Conservation (phyloP, 2,329 filamentous ascomycete species). For the Ophiostoma australiae region DNA sequence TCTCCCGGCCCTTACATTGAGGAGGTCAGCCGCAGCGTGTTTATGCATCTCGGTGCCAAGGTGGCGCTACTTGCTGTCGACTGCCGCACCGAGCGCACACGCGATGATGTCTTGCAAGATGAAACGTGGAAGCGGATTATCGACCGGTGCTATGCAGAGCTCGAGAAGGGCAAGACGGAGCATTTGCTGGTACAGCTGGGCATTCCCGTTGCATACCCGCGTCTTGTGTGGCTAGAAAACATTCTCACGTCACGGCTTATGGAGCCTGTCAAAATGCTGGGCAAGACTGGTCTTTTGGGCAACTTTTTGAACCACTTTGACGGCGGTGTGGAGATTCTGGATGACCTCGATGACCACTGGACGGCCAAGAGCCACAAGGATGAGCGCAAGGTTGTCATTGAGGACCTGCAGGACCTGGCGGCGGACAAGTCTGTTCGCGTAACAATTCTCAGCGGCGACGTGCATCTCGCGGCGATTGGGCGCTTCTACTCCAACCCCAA, state of each 20-base stretch:
- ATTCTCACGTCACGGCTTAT: slow-evolving; percentile 77
- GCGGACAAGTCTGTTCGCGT: slow-evolving; percentile 87
- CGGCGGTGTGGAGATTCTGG: slow-evolving; percentile 83
- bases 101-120: slow-evolving; percentile 72
- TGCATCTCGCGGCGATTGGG: slow-evolving; percentile 85
- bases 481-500: slow-evolving; percentile 94
- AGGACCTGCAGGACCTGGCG: slow-evolving; percentile 88
- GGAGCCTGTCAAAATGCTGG: slow-evolving; percentile 83
- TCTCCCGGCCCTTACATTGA: slow-evolving; percentile 84
- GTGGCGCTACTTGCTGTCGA: slow-evolving; percentile 83
- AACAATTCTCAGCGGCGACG: slow-evolving; percentile 88
- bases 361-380: slow-evolving; percentile 91
- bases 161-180: slow-evolving; percentile 77
- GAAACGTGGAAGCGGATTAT: slow-evolving; percentile 83
- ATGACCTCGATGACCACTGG: slow-evolving; percentile 95
- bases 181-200: slow-evolving; percentile 84
- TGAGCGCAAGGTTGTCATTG: slow-evolving; percentile 79
- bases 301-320: slow-evolving; percentile 83
- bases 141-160: slow-evolving; percentile 75
- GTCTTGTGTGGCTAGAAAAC: slow-evolving; percentile 68
- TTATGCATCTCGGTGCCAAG: slow-evolving; percentile 74
- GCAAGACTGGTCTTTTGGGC: slow-evolving; percentile 74
- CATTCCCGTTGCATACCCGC: slow-evolving; percentile 76
- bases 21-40: slow-evolving; percentile 77
- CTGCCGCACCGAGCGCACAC: slow-evolving; percentile 82